Evolutionary conservation across 176 grass and related monocot species (phyloP).

Genomic region (Luzula sylvatica): DNA sequence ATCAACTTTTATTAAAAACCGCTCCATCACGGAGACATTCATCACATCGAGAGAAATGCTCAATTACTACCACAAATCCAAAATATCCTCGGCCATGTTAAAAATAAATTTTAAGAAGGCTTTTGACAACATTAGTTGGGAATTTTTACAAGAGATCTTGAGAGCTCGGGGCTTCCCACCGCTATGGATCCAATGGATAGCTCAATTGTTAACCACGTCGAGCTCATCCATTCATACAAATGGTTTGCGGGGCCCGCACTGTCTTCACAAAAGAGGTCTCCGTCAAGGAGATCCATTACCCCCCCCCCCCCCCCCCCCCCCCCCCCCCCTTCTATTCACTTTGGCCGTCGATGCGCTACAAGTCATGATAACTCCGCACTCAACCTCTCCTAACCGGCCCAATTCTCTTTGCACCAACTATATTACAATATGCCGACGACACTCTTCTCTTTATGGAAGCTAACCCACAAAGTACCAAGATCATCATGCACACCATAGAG

Average conservation of each 20-base stretch:
- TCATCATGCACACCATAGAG: neutral
- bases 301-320: too few relatives aligned
- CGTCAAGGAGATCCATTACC: neutral
- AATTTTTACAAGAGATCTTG: neutral
- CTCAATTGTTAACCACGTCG: neutral
- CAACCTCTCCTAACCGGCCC: neutral
- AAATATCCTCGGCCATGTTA: too few relatives aligned
- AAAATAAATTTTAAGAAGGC: too few relatives aligned
- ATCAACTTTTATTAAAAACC: too few relatives aligned
- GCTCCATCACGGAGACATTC: too few relatives aligned
- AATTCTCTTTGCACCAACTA: too few relatives aligned
- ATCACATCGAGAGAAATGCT: too few relatives aligned
- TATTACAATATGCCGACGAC: too few relatives aligned
- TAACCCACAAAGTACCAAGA: neutral
- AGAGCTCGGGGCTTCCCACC: neutral
- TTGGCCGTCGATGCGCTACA: neutral
- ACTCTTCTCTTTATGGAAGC: too few relatives aligned
- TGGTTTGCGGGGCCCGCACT: neutral
- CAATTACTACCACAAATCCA: too few relatives aligned
- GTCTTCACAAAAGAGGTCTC: neutral
- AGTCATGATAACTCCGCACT: neutral
- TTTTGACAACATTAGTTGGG: too few relatives aligned
- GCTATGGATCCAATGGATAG: neutral
- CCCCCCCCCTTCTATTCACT: conserved; percentile 6
- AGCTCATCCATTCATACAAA: too few relatives aligned